These are phyloP conservation scores for Colletotrichum falcatum DNA, from an alignment of 2,329 filamentous ascomycete species.

Conservation along the genomic window DNA sequence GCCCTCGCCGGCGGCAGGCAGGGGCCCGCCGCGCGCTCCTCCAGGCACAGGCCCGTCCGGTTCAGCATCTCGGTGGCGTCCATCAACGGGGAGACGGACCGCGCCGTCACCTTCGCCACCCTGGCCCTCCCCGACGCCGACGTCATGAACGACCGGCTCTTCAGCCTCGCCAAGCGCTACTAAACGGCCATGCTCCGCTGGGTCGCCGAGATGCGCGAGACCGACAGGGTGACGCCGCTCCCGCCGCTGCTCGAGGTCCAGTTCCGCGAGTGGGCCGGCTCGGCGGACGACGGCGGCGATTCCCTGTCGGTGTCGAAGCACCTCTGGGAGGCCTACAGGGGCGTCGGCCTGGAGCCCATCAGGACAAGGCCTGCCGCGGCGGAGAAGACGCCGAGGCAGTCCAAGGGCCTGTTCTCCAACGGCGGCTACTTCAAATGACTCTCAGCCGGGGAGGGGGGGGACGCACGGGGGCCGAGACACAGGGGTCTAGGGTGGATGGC, in stretches of 20 bases:
- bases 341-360: neutral
- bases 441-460: neutral
- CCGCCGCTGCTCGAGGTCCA: neutral
- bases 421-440: neutral
- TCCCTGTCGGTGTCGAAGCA: neutral
- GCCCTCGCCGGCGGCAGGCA: neutral
- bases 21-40: neutral
- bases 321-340: constrained; percentile 1
- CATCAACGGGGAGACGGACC: neutral
- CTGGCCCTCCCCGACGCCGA: neutral
- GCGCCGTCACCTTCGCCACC: neutral
- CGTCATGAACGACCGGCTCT: neutral
- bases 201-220: neutral
- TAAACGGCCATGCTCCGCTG: constrained; percentile 11
- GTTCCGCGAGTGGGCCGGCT: neutral
- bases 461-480: neutral
- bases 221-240: neutral
- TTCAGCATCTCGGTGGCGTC: constrained; percentile 6
- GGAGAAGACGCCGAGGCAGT: neutral
- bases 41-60: neutral
- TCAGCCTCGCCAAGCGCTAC: constrained; percentile 7
- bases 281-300: neutral
- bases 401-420: neutral
- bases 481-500: neutral
- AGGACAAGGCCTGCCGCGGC: neutral